Percentiles rank a stretch among this genome's conserved stretches.
These are phyloP conservation scores for Phoenix dactylifera DNA, from an alignment of 176 grass and related monocot genomes.

Conservation along the genomic window DNA sequence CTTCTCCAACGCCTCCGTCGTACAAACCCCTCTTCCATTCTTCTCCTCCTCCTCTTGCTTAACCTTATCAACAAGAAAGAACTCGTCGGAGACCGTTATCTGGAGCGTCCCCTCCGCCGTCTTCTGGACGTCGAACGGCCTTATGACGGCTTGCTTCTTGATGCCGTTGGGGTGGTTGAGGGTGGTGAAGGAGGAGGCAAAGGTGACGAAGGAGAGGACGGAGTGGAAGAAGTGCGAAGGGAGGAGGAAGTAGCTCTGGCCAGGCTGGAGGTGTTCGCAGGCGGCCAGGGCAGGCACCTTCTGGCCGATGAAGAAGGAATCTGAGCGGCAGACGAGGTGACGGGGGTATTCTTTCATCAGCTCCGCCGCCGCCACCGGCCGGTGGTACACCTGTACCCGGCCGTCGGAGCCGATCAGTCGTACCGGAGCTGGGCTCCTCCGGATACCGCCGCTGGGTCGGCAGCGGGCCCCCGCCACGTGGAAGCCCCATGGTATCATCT, in stretches of 20 bases:
- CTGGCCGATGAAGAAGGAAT: constrained; percentile 77
- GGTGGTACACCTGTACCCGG: constrained; percentile 34
- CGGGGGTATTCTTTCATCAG: constrained; percentile 70
- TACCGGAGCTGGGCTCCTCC: constrained; percentile 6
- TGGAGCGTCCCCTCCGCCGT: constrained; percentile 58
- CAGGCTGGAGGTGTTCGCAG: constrained; percentile 43
- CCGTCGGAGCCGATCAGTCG: constrained; percentile 58
- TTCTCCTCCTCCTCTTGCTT: neutral
- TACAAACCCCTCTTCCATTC: constrained; percentile 7
- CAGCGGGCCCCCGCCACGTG: constrained; percentile 19
- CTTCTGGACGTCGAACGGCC: constrained; percentile 67
- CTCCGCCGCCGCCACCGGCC: constrained; percentile 54
- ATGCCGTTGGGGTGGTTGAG: neutral
- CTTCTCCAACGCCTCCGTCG: constrained; percentile 49
- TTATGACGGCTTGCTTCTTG: constrained; percentile 5
- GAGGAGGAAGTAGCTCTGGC: constrained; percentile 77
- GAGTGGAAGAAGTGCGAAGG: constrained; percentile 85
- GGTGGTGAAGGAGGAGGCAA: constrained; percentile 55
- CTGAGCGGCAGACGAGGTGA: constrained; percentile 82
- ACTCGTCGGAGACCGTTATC: constrained; percentile 74
- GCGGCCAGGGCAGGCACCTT: constrained; percentile 53
- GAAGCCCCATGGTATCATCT: constrained; percentile 53
- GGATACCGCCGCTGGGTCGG: neutral
- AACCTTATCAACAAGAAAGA: constrained; percentile 4
- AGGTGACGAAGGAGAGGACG: constrained; percentile 77